phyloP scores from a whole-genome alignment of 495 filamentous ascomycete genomes.

The Thermochaetoides thermophila region DNA sequence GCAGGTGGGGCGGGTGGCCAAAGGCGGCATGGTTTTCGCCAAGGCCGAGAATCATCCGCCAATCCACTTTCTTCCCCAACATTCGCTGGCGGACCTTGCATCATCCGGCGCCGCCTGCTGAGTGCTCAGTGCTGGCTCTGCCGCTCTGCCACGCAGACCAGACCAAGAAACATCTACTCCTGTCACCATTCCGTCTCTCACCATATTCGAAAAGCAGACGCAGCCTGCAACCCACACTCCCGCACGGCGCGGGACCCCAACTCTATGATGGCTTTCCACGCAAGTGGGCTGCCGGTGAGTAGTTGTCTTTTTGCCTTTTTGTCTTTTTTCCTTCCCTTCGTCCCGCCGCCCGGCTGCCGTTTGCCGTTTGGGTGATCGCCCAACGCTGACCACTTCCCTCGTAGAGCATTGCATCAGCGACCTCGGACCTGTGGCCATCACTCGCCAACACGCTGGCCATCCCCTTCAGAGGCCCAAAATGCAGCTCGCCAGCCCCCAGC shows the following conservation, averaged over 20 bases:
- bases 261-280: slow-evolving; percentile 28
- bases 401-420: slow-evolving; percentile 34
- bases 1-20: slow-evolving; percentile 5
- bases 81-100: slow-evolving; percentile 5
- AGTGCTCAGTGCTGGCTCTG: no score
- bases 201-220: no score
- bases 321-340: background rate
- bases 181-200: no score
- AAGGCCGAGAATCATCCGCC: slow-evolving; percentile 5
- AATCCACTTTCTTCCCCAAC: slow-evolving; percentile 6
- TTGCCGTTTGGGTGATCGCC: background rate
- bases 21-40: slow-evolving; percentile 7
- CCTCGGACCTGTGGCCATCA: slow-evolving; percentile 41
- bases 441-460: slow-evolving; percentile 32
- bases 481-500: slow-evolving; percentile 1
- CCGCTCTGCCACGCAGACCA: slow-evolving; percentile 2
- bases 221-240: no score
- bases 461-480: slow-evolving; percentile 24
- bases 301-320: background rate
- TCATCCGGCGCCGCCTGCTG: no score
- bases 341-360: no score
- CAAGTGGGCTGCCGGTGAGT: slow-evolving; percentile 29
- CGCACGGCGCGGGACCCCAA: slow-evolving; percentile 7
- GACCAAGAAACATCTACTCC: no score
- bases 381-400: slow-evolving; percentile 1